Base-by-base conservation (phyloP, 2,329 filamentous ascomycete genomes). In the Calonectria pseudoturangicola region DNA sequence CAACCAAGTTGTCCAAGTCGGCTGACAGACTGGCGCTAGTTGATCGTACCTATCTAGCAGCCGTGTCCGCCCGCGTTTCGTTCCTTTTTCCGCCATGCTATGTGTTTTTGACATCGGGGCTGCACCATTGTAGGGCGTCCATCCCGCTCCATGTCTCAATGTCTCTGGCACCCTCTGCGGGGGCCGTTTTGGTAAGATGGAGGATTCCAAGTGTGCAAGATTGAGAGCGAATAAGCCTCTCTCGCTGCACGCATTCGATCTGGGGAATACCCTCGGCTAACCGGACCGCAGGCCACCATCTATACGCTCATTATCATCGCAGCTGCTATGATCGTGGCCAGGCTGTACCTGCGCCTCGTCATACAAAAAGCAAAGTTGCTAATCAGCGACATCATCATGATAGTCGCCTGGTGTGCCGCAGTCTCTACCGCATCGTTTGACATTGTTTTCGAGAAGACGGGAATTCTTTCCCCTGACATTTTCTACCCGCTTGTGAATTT, bases 301-400 rank as follows among this genome's bases (percentile, higher is more conserved):
- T 60, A 60, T 33, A 41, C 21, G 1, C 54, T 60, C 54, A 41
- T 60, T 36, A 9, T 13, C 21, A 39, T 41, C 36, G 54, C 54
- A 6, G 54, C 54, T 13, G 13, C 25, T 13, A 60, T 60, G 54
- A 60, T 60, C 16, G 54, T 60, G 33, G 54, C 54, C 25, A 27
- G 54, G 33, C 13, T 78, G 0, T 75, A 78, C 7, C 73, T 79
- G 0, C 75, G 76, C 2, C 60, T 79, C 0, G 56, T 56, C 7
- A 64, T 79, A 0, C 76, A 79, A 43, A 68, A 73, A 1, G 68
- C 75, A 18, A 71, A 56, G 0, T 1, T 79, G 1, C 66, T 78
- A 0, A 27, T 43, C 1, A 79, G 74, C 63, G 76, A 78, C 4
- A 45, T 76, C 0, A 56, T 77, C 4, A 79, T 78, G 76, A 54